phyloP scores from a whole-genome alignment of 192 early-diverging fungal genomes.

The Backusella circina region DNA sequence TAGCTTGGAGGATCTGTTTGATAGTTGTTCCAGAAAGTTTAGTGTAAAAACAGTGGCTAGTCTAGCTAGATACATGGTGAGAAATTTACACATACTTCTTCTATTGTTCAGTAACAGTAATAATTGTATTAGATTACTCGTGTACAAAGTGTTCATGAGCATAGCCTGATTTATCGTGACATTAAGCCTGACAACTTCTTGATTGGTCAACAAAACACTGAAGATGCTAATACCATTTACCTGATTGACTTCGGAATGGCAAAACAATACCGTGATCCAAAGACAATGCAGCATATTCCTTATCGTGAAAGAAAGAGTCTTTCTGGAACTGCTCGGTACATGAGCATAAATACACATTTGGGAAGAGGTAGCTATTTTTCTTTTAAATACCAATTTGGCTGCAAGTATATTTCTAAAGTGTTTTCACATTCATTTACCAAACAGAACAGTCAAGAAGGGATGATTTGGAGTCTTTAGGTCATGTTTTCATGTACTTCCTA shows the following conservation, averaged over 20 bases:
- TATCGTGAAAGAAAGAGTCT: constrained; percentile 94
- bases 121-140: constrained; percentile 50
- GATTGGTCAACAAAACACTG: constrained; percentile 72
- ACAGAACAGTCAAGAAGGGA: constrained; percentile 96
- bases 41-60: constrained; percentile 92
- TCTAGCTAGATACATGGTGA: constrained; percentile 93
- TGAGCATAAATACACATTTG: constrained; percentile 98
- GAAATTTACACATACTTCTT: neutral
- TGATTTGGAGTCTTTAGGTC: constrained; percentile 95
- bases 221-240: constrained; percentile 65
- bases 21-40: constrained; percentile 91
- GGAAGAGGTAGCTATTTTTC: constrained; percentile 62
- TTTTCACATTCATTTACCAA: neutral
- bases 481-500: constrained; percentile 99
- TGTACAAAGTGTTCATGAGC: constrained; percentile 91
- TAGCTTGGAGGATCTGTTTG: constrained; percentile 94
- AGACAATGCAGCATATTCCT: constrained; percentile 95
- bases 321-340: constrained; percentile 95
- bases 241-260: constrained; percentile 99
- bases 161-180: constrained; percentile 94
- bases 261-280: constrained; percentile 96
- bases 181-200: constrained; percentile 99
- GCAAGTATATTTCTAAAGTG: neutral
- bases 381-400: neutral
- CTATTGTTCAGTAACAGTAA: neutral